Percentiles rank a stretch among this genome's conserved stretches.
Evolutionary conservation across 352 stramenopile species (phyloP).

Genomic region (Pelagophyceae sp.): DNA sequence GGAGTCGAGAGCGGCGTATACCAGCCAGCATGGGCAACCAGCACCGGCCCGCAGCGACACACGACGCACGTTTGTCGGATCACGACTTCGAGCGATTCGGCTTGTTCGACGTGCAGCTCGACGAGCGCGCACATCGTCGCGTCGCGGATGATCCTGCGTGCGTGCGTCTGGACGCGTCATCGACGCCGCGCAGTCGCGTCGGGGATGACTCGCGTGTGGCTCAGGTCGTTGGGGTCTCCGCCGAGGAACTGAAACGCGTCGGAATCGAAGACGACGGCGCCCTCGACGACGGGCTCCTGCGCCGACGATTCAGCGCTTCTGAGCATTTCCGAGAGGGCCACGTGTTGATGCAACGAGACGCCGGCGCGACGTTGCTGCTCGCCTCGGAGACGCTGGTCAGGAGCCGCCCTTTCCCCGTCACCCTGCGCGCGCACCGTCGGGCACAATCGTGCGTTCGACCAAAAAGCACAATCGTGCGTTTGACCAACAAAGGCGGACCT

Average conservation of each 20-base stretch:
- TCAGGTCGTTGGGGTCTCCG: neutral
- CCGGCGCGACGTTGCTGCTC: neutral
- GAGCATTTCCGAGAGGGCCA: too few relatives aligned
- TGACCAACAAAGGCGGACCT: neutral
- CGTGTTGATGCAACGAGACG: neutral
- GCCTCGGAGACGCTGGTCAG: neutral
- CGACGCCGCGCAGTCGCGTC: neutral
- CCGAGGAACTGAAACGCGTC: neutral
- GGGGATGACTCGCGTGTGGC: neutral
- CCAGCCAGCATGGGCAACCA: too few relatives aligned
- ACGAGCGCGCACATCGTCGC: neutral
- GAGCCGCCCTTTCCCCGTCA: neutral
- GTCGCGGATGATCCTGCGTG: neutral
- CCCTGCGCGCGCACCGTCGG: neutral
- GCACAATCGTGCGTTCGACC: neutral
- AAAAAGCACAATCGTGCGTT: neutral
- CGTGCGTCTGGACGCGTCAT: neutral
- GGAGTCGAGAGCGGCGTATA: too few relatives aligned
- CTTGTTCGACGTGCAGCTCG: neutral
- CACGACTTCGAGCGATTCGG: neutral
- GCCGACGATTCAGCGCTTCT: neutral
- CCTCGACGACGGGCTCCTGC: neutral
- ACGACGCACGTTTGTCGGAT: neutral
- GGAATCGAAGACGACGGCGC: constrained; percentile 1
- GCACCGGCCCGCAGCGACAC: too few relatives aligned